phyloP scores from a whole-genome alignment of 2,329 filamentous ascomycete species.

The Epicoccum sorghinum region DNA sequence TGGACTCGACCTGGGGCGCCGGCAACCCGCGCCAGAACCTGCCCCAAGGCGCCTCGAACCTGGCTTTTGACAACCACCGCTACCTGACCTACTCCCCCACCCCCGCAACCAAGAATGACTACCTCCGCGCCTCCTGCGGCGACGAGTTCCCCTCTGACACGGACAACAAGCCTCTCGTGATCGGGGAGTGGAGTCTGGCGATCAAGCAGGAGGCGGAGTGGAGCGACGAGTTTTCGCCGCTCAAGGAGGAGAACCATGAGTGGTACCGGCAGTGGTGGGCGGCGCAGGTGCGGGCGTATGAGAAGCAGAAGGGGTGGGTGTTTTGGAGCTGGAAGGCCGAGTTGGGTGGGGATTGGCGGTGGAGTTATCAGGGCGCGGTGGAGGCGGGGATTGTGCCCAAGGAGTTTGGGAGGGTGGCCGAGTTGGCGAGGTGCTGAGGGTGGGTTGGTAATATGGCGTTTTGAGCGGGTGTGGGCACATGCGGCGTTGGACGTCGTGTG shows the following conservation, averaged over 20 bases:
- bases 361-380: conserved; percentile 52
- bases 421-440: not conserved
- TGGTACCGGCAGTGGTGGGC: conserved; percentile 66
- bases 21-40: conserved; percentile 61
- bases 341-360: conserved; percentile 54
- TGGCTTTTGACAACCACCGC: conserved; percentile 64
- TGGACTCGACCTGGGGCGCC: conserved; percentile 62
- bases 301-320: conserved; percentile 61
- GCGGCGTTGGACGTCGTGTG: too few species aligned
- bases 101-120: conserved; percentile 53
- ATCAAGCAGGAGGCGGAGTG: conserved; percentile 59
- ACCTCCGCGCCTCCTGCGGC: conserved; percentile 59
- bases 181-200: conserved; percentile 66
- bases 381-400: conserved; percentile 9
- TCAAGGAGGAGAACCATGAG: conserved; percentile 35
- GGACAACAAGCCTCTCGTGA: conserved; percentile 52
- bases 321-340: conserved; percentile 68
- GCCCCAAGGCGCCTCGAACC: conserved; percentile 44
- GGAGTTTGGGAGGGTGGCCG: not conserved
- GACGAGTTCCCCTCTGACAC: conserved; percentile 50
- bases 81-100: conserved; percentile 57
- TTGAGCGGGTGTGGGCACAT: not conserved
- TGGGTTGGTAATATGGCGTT: not conserved
- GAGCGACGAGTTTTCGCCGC: conserved; percentile 52
- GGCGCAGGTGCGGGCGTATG: conserved; percentile 62